These are phyloP conservation scores for Rutstroemia sp. DNA, from an alignment of 2,329 filamentous ascomycete species.

Conservation along the genomic window DNA sequence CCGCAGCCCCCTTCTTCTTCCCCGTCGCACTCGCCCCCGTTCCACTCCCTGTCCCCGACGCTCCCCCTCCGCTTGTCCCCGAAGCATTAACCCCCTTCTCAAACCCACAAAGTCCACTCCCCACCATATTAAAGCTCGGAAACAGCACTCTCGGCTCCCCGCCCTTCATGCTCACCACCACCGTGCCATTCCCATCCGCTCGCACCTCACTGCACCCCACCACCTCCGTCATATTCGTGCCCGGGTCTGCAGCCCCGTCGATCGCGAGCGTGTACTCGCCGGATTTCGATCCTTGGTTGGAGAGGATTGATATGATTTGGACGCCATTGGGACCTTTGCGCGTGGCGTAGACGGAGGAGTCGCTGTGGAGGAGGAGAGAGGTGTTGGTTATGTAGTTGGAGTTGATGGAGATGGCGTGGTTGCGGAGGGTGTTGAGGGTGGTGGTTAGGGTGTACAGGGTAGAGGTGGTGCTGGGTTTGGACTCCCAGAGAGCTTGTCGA, in stretches of 20 bases:
- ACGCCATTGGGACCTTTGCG: conserved; percentile 14
- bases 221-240: conserved; percentile 11
- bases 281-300: conserved; percentile 30
- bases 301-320: conserved; percentile 27
- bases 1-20: neutral
- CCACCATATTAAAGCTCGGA: neutral
- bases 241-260: conserved; percentile 5
- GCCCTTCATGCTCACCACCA: neutral
- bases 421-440: conserved; percentile 14
- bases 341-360: conserved; percentile 11
- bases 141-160: conserved; percentile 5
- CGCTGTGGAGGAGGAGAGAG: conserved; percentile 9
- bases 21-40: neutral
- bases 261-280: neutral
- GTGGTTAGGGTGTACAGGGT: conserved; percentile 34
- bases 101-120: neutral
- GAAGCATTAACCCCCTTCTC: neutral
- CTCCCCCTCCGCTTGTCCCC: neutral
- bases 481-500: conserved; percentile 37
- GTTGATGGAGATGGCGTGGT: conserved; percentile 9
- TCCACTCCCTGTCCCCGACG: neutral
- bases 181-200: neutral
- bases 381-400: conserved; percentile 11
- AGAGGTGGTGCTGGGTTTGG: conserved; percentile 30
- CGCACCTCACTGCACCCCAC: conserved; percentile 6